Evolutionary conservation across 139 green algal species (phyloP).

Genomic region (Marvania coccoides): DNA sequence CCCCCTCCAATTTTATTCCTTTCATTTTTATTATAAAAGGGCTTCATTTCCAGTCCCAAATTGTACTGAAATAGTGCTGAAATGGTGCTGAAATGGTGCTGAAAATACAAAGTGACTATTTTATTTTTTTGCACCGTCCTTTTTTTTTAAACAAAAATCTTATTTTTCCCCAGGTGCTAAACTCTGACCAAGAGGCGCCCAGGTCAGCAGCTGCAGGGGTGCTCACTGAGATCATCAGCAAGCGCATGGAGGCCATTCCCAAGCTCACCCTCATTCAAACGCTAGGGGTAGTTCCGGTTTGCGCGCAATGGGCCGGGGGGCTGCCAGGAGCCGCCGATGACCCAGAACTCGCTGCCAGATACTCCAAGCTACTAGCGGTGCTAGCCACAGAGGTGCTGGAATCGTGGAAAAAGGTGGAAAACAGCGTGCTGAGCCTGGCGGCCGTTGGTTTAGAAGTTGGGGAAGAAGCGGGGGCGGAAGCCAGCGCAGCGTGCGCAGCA

Average conservation of each 20-base stretch:
- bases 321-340: conserved; percentile 39
- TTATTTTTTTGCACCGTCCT: too few relatives aligned
- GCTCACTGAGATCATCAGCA: conserved; percentile 69
- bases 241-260: conserved; percentile 76
- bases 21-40: too few relatives aligned
- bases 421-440: conserved; percentile 61
- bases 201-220: conserved; percentile 55
- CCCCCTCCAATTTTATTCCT: not conserved
- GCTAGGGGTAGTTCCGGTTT: conserved; percentile 48
- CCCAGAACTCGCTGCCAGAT: conserved; percentile 55
- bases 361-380: conserved; percentile 59
- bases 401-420: conserved; percentile 76
- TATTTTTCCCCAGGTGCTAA: too few relatives aligned
- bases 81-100: too few relatives aligned
- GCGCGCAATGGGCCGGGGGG: conserved; percentile 35
- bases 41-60: too few relatives aligned
- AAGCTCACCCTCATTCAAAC: conserved; percentile 77
- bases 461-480: conserved; percentile 51
- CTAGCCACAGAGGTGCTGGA: conserved; percentile 78
- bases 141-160: too few relatives aligned
- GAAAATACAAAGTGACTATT: too few relatives aligned
- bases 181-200: not conserved
- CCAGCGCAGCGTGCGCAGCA: conserved; percentile 15
- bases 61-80: too few relatives aligned
- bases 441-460: conserved; percentile 60